Conservation (phyloP, 1,139 yeast species). For the Entelexis paramagnoliae region DNA sequence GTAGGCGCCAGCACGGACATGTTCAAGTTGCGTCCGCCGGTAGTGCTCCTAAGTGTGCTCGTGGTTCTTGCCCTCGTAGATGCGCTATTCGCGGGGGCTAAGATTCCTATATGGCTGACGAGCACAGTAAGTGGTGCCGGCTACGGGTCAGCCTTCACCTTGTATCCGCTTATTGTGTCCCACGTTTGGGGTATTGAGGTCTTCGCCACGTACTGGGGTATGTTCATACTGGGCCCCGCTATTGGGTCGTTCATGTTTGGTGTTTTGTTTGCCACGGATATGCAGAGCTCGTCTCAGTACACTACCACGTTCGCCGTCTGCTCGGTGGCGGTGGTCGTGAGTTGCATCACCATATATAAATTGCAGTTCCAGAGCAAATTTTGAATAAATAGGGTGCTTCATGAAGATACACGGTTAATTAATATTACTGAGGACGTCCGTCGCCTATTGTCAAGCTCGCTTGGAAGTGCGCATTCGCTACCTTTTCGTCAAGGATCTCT, state of each 20-base stretch:
- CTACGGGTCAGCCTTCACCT: conserved; percentile 78
- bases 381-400: not conserved
- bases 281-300: conserved; percentile 35
- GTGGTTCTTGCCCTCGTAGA: conserved; percentile 26
- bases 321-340: conserved; percentile 10
- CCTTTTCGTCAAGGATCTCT: not conserved
- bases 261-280: conserved; percentile 55
- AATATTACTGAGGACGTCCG: not conserved
- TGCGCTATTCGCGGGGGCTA: conserved; percentile 24
- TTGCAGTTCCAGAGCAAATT: conserved; percentile 7
- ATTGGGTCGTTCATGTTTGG: conserved; percentile 68
- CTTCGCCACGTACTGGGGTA: conserved; percentile 90
- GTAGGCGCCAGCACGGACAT: conserved; percentile 60
- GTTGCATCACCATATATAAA: conserved; percentile 10
- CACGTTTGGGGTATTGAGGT: conserved; percentile 82
- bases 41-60: conserved; percentile 26
- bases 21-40: conserved; percentile 29
- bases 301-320: conserved; percentile 16
- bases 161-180: conserved; percentile 74
- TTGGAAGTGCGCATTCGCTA: not conserved
- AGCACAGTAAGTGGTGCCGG: conserved; percentile 55
- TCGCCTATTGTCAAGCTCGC: not conserved
- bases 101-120: conserved; percentile 35
- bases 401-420: no score
- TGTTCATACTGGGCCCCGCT: conserved; percentile 86